A percentile compares a stretch with the other conserved stretches of the same genome.
These are phyloP conservation scores for Castanopsis chinensis DNA, from an alignment of 306 rosid species.

Conservation along the genomic window DNA sequence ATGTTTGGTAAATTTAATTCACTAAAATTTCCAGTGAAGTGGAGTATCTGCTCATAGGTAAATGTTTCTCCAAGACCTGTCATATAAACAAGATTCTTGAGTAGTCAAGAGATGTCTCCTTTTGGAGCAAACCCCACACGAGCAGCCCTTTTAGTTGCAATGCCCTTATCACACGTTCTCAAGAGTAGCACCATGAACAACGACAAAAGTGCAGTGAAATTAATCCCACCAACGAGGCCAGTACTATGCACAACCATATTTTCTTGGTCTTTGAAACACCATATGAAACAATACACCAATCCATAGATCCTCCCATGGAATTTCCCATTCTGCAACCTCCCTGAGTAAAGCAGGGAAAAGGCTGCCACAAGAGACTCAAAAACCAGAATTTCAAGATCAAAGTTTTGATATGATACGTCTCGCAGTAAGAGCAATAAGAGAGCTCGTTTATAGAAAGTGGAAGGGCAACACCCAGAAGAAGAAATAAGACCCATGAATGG, in stretches of 20 bases:
- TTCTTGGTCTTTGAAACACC: slow-evolving; percentile 29
- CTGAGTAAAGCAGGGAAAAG: slow-evolving; percentile 32
- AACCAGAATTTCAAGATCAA: slow-evolving; percentile 37
- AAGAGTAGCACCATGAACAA: slow-evolving; percentile 47
- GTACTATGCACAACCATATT: slow-evolving; percentile 53
- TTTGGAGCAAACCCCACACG: slow-evolving; percentile 45
- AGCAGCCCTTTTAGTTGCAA: slow-evolving; percentile 35
- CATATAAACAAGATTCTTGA: slow-evolving; percentile 41
- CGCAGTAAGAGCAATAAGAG: slow-evolving; percentile 24
- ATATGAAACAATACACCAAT: too few relatives aligned
- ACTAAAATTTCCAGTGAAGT: slow-evolving; percentile 50
- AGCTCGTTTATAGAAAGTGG: slow-evolving; percentile 16
- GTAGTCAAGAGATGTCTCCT: slow-evolving; percentile 43
- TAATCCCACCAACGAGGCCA: slow-evolving; percentile 72
- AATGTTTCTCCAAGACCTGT: slow-evolving; percentile 59
- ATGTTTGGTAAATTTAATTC: slow-evolving; percentile 66
- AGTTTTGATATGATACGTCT: slow-evolving; percentile 36
- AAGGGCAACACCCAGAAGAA: slow-evolving; percentile 33
- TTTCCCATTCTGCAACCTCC: too few relatives aligned
- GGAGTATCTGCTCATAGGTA: slow-evolving; percentile 63
- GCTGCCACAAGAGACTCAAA: slow-evolving; percentile 41
- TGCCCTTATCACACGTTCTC: slow-evolving; percentile 32
- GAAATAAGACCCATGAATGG: slow-evolving; percentile 39
- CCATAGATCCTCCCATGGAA: too few relatives aligned
- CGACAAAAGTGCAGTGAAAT: slow-evolving; percentile 52